Percentiles rank a stretch among this genome's conserved stretches.
Evolutionary conservation across 495 filamentous ascomycete species (phyloP).

Genomic region (Saxispiralis lemnorum): DNA sequence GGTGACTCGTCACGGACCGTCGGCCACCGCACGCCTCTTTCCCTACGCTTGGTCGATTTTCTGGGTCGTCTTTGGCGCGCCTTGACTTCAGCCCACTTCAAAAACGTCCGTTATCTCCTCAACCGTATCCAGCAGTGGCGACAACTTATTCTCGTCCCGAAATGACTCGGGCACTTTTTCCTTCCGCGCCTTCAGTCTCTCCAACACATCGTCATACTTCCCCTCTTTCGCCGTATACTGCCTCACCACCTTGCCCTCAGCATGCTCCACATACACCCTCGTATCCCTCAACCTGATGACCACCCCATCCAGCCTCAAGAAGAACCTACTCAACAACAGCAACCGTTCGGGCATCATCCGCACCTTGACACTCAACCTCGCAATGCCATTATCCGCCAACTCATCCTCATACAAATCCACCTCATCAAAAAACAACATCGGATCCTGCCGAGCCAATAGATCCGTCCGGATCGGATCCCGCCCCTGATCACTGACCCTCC

Average conservation of each 20-base stretch:
- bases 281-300: conserved; percentile 76
- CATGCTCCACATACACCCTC: conserved; percentile 80
- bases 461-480: conserved; percentile 52
- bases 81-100: conserved; percentile 5
- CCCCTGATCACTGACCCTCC: conserved; percentile 2
- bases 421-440: conserved; percentile 87
- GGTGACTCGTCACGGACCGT: too few species aligned
- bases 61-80: too few species aligned
- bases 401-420: conserved; percentile 94
- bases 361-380: conserved; percentile 70
- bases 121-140: conserved; percentile 45
- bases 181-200: conserved; percentile 49
- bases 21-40: too few species aligned
- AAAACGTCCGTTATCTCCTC: conserved; percentile 35
- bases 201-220: conserved; percentile 56
- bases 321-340: conserved; percentile 71
- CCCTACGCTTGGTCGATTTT: too few species aligned
- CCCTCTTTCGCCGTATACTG: conserved; percentile 78
- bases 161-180: conserved; percentile 63
- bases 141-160: conserved; percentile 67
- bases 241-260: conserved; percentile 57
- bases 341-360: conserved; percentile 79
- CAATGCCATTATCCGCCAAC: conserved; percentile 90
- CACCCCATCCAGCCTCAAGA: conserved; percentile 83
- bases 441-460: conserved; percentile 66